A percentile compares a stretch with the other conserved stretches of the same genome.
These are phyloP conservation scores for Pseudogymnoascus sp. DNA, from an alignment of 2,329 filamentous ascomycete species.

Conservation along the genomic window DNA sequence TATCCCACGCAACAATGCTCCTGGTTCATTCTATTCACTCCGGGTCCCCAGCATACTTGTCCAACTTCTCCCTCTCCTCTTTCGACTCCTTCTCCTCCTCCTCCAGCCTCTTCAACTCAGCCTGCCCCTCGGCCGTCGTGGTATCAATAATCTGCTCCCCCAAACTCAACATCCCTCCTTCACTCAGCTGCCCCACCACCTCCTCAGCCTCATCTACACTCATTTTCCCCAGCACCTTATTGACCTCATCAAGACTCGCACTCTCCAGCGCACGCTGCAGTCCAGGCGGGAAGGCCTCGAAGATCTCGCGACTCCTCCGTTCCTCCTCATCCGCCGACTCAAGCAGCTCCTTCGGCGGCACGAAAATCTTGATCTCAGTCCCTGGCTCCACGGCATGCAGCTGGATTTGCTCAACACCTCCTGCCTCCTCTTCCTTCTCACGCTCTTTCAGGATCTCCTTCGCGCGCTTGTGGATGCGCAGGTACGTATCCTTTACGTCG, in stretches of 20 bases:
- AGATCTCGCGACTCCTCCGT: slow-evolving; percentile 64
- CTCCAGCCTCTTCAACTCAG: slow-evolving; percentile 70
- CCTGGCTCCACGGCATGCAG: slow-evolving; percentile 91
- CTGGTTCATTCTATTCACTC: slow-evolving; percentile 22
- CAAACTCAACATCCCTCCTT: slow-evolving; percentile 83
- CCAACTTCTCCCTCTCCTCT: slow-evolving; percentile 22
- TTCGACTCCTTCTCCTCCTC: slow-evolving; percentile 38
- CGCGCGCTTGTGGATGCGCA: slow-evolving; percentile 67
- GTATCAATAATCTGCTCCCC: slow-evolving; percentile 94
- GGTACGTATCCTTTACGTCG: slow-evolving; percentile 85
- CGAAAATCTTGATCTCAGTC: slow-evolving; percentile 81
- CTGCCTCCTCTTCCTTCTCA: slow-evolving; percentile 49
- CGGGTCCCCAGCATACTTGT: slow-evolving; percentile 30
- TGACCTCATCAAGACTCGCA: slow-evolving; percentile 84
- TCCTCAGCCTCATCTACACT: slow-evolving; percentile 82
- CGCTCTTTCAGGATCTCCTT: slow-evolving; percentile 40
- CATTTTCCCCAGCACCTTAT: slow-evolving; percentile 83
- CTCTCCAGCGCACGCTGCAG: slow-evolving; percentile 77
- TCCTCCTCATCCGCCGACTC: slow-evolving; percentile 57
- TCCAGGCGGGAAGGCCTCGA: slow-evolving; percentile 74
- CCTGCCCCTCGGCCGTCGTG: slow-evolving; percentile 79
- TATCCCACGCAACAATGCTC: not conserved
- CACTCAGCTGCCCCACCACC: slow-evolving; percentile 69
- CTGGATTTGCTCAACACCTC: slow-evolving; percentile 90
- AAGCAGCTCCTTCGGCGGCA: slow-evolving; percentile 54